A percentile compares a stretch with the other conserved stretches of the same genome.
Conservation (phyloP, 345 rosid genomes). For the Eucalyptus grandis region DNA sequence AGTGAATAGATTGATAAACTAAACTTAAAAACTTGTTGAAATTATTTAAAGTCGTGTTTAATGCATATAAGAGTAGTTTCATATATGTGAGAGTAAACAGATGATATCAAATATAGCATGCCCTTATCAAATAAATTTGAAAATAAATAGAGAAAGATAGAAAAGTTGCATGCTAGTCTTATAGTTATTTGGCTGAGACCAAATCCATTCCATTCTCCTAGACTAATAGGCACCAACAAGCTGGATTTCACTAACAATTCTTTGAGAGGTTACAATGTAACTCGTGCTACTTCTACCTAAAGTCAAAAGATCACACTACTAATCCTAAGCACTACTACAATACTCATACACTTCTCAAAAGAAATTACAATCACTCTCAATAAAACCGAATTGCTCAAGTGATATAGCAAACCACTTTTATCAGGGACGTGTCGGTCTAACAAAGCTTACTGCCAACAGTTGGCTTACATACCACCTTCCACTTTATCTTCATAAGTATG, state of each 20-base stretch:
- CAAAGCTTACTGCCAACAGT: no score
- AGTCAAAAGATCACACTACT: neutral
- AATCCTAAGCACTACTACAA: neutral
- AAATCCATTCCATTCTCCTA: neutral
- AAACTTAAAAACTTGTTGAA: neutral
- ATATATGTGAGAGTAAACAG: neutral
- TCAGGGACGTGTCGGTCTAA: fast-evolving
- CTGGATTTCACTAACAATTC: no score
- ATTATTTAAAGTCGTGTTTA: neutral
- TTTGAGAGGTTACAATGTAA: no score
- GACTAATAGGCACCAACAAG: neutral
- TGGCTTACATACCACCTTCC: no score
- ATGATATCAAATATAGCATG: neutral
- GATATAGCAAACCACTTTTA: no score
- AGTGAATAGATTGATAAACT: neutral
- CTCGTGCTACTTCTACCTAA: no score
- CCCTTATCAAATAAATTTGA: no score
- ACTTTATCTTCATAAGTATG: no score
- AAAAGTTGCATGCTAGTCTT: fast-evolving
- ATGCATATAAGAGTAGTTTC: neutral
- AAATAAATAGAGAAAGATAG: no score
- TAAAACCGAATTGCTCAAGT: no score
- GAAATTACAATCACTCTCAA: no score
- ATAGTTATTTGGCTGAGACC: neutral
- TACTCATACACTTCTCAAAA: neutral